Evolutionary conservation across 768 basidiomycete species (phyloP).

Genomic region (Chlorophyllum brunneum): DNA sequence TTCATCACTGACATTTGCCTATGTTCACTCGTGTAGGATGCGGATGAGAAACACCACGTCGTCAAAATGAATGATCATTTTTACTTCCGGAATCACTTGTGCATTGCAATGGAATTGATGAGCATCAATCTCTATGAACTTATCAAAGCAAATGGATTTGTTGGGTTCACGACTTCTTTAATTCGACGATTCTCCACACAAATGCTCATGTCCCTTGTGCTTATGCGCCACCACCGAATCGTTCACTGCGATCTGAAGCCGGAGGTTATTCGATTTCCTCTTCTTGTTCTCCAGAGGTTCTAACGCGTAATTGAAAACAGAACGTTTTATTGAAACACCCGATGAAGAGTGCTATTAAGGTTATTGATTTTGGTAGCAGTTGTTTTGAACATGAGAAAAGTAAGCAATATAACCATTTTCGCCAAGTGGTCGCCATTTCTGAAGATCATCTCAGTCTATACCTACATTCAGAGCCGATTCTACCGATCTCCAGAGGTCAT

Average conservation of each 20-base stretch:
- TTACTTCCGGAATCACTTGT: conserved; percentile 95
- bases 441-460: conserved; percentile 70
- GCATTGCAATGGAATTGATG: conserved; percentile 96
- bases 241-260: conserved; percentile 99
- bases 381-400: conserved; percentile 99
- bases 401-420: conserved; percentile 32
- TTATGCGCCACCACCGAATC: conserved; percentile 96
- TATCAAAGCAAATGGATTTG: conserved; percentile 98
- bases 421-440: conserved; percentile 1
- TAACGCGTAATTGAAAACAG: conserved; percentile 36
- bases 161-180: conserved; percentile 93
- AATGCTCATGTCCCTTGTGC: conserved; percentile 85
- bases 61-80: conserved; percentile 99
- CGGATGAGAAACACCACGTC: conserved; percentile 95
- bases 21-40: conserved; percentile 53
- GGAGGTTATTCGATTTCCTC: conserved; percentile 52
- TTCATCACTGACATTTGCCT: background rate
- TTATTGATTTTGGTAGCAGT: conserved; percentile 98
- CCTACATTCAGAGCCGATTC: conserved; percentile 99
- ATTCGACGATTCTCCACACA: conserved; percentile 96
- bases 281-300: background rate
- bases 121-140: conserved; percentile 99
- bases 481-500: conserved; percentile 99
- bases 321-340: conserved; percentile 95
- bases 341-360: conserved; percentile 93